Base-by-base conservation (phyloP, 352 stramenopile genomes). In the Pythium plurisporium region DNA sequence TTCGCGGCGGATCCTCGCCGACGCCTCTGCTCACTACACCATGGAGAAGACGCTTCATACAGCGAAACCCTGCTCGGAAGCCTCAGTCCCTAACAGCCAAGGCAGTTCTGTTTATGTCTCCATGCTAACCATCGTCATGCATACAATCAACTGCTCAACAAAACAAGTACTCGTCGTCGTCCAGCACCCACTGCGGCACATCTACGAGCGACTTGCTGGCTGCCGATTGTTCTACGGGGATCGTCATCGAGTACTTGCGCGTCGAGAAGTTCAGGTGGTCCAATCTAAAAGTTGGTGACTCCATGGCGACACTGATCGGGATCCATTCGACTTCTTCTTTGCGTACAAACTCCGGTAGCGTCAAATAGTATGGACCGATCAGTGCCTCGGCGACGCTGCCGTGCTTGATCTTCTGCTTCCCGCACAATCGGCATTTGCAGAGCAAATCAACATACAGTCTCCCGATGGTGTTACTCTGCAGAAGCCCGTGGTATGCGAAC, bases 301-400 rank as follows among this genome's bases (percentile, higher is more conserved):
- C 52, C 12, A 59, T 19, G 10, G 51, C 50, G 8, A 63, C 41
- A 26, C 61, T 61, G 30, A 63, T 17, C 4, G 61, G 54, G 15
- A 68, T 59, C 61, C 61, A 68, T 42, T 63, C 52, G 41, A 45
- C 54, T 22, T 42, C 42, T 19, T 62, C 46, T 1, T 33, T 17
- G 8, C 27, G 48, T 22, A 53, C 34, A 26, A 37, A 36, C 45
- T 43, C 38, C 1, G 42, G 52, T 17, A 42, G 5, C 33, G 51
- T 62, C 19, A 60, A 46, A 46, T 62, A 62, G 51, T 67, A 60
- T 22, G 43, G 36, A 31, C 59, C 52, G 12, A 67, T 51, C 7
- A 67, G 20, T 6, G 38, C 38, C 14, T 45, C 52, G n/a, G 59
- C 51, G 3, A 33, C 27, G 14, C n/a, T 62, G 12, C 34, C 50